Base-by-base conservation (phyloP, 371 early-diverging fungal species). In the Zopfochytrium polystomum region DNA sequence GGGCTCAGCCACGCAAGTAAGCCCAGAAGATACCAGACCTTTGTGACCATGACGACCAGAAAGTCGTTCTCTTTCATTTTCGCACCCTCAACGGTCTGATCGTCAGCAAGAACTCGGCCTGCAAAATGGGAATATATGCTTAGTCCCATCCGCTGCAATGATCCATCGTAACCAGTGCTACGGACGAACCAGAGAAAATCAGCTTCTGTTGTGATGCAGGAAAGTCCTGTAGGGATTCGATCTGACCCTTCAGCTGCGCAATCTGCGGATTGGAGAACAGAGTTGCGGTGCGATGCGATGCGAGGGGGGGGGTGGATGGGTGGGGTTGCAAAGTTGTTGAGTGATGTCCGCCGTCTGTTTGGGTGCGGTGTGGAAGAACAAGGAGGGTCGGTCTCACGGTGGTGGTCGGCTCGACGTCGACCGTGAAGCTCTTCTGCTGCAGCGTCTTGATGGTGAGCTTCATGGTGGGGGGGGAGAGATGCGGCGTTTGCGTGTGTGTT, bases 1-100 rank as follows among this genome's bases (percentile, higher is more conserved):
- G 52, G 3, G 27, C 25, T 49, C n/a, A 29, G 11, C 32, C 51
- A 38, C 18, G 33, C 52, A 7, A 13, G 15, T 49, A 62, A 13
- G 13, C 15, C 15, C 53, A 27, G 22, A 31, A 18, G 32, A 9
- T 6, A 23, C 22, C 53, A 9, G 76, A 90, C 89, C 90, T 95
- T 96, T 58, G 87, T 82, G 15, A 90, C 87, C 96, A 97, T 95
- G 3, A 94, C 79, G 43, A 97, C 95, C 66, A 97, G 70, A 71
- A 96, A 95, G 66, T 92, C 94, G 69, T 85, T 89, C 67, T 96
- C 96, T 22, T 67, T 79, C 61, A 95, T 87, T n/a, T 86, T 81
- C 66, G 82, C 84, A 25, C 87, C 84, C 23, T 77, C 84, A 2
- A 97, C 74, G n/a, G 85, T 83, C 60, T 86, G 80, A 50, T 80